Conservation (phyloP, 257 asterid genomes). For the Nicotiana otophora region DNA sequence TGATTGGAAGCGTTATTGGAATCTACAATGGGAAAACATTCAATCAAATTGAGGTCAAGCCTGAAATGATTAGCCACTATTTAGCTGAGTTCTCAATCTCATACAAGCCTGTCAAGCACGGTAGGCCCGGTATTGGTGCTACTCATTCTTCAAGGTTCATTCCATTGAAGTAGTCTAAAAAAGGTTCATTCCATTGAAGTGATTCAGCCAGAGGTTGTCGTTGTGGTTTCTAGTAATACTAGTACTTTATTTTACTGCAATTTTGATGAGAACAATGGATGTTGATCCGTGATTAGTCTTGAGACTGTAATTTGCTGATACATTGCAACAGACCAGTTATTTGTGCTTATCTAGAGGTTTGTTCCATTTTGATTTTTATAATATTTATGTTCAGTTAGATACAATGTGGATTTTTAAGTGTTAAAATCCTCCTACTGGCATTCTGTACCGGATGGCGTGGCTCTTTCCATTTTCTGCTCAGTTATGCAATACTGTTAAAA, state of each 20-base stretch:
- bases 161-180: constrained; percentile 16
- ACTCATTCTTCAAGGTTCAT: constrained; percentile 21
- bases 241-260: not conserved
- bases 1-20: constrained; percentile 26
- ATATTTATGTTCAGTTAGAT: too few relatives aligned
- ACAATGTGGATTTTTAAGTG: too few relatives aligned
- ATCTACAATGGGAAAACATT: constrained; percentile 19
- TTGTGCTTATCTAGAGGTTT: not conserved
- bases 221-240: not conserved
- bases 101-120: constrained; percentile 22
- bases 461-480: too few relatives aligned
- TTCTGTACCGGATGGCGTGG: too few relatives aligned
- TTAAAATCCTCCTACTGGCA: too few relatives aligned
- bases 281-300: not conserved
- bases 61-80: constrained; percentile 18
- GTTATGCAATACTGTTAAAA: too few relatives aligned
- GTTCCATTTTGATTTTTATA: too few relatives aligned
- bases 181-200: constrained; percentile 22
- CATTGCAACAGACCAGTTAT: not conserved
- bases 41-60: constrained; percentile 19
- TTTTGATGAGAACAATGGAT: not conserved
- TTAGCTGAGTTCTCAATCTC: constrained; percentile 17
- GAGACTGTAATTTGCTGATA: not conserved
- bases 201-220: not conserved
- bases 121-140: constrained; percentile 27